A percentile compares a stretch with the other conserved stretches of the same genome.
These are phyloP conservation scores for Acer negundo DNA, from an alignment of 345 rosid species.

Conservation along the genomic window DNA sequence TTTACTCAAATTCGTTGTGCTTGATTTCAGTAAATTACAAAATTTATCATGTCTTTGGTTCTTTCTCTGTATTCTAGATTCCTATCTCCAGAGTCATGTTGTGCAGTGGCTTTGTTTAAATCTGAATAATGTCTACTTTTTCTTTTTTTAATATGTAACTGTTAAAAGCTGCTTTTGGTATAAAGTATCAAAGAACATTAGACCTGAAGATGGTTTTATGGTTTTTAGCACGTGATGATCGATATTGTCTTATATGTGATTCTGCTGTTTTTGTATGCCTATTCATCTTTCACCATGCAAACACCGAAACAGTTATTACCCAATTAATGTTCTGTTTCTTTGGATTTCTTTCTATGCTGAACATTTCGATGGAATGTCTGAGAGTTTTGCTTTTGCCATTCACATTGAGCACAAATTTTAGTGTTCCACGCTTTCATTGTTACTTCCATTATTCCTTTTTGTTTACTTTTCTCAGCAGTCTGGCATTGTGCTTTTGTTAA, in stretches of 20 bases:
- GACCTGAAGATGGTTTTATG: background rate
- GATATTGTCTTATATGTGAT: background rate
- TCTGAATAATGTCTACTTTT: background rate
- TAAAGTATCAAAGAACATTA: background rate
- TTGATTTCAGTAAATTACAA: background rate
- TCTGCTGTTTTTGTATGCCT: background rate
- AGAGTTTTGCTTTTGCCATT: background rate
- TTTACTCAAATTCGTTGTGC: background rate
- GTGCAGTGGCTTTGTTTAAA: background rate
- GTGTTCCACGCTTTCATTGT: background rate
- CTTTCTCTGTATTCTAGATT: background rate
- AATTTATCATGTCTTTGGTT: background rate
- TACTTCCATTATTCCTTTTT: background rate
- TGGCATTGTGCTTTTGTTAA: background rate
- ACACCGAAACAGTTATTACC: background rate
- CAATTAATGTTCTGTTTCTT: background rate
- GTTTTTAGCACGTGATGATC: background rate
- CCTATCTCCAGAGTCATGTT: background rate
- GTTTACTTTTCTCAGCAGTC: background rate
- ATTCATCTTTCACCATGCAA: background rate
- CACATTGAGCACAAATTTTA: background rate
- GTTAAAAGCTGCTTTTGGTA: background rate
- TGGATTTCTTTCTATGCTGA: background rate
- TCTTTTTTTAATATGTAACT: background rate
- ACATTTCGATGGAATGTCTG: background rate